Evolutionary conservation across 1,139 yeast genomes (phyloP).

Genomic region (Pichia sp.): DNA sequence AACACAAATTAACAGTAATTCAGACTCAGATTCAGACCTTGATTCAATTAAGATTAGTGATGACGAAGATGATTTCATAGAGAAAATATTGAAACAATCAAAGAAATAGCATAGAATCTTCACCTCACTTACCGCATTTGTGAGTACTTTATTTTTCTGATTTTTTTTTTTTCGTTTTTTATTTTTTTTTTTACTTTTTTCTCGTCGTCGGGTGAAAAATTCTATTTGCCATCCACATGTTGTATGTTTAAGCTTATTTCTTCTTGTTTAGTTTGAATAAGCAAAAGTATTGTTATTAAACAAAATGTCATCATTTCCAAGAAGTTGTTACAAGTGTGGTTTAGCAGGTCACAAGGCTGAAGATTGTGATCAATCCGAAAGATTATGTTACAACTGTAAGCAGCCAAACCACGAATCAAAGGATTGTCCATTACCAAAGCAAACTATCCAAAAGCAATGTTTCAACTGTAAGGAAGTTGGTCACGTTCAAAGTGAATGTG

Average conservation of each 20-base stretch:
- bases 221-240: not conserved
- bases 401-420: conserved; percentile 85
- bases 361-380: conserved; percentile 72
- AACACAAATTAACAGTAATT: not conserved
- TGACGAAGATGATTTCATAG: conserved; percentile 1
- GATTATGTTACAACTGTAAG: conserved; percentile 90
- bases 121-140: not conserved
- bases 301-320: conserved; percentile 57
- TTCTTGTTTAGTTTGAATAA: not conserved
- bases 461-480: conserved; percentile 71
- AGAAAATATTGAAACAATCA: not conserved
- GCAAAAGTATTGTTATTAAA: not conserved
- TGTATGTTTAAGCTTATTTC: not conserved
- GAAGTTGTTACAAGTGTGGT: conserved; percentile 89
- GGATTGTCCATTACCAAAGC: conserved; percentile 83
- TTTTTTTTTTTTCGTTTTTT: not conserved
- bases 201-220: not conserved
- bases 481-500: conserved; percentile 65
- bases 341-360: conserved; percentile 90
- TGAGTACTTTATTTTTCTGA: not conserved
- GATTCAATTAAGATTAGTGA: not conserved
- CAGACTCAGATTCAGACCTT: not conserved
- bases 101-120: not conserved
- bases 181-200: not conserved
- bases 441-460: conserved; percentile 78